Evolutionary conservation across 768 basidiomycete species (phyloP).

Genomic region (Boletus bicolor): DNA sequence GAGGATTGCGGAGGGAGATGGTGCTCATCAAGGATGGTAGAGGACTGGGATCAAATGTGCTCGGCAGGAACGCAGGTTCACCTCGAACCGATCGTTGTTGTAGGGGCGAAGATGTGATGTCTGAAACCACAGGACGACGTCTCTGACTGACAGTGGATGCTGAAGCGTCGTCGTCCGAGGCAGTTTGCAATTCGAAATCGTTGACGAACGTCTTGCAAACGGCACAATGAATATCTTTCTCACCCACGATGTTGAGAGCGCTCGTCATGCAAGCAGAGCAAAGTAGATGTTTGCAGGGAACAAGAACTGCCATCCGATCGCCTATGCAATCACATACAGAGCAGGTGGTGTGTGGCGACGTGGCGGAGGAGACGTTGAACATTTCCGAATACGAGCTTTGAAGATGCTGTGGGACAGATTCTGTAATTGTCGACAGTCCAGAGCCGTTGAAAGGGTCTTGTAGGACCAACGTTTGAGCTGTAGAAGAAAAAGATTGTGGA

Average conservation of each 20-base stretch:
- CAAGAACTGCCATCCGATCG: conserved; percentile 58
- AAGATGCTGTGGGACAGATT: conserved; percentile 26
- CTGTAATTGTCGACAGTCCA: conserved; percentile 32
- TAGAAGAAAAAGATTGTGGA: conserved; percentile 36
- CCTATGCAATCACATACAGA: conserved; percentile 58
- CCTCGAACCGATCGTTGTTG: conserved; percentile 25
- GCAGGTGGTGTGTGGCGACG: conserved; percentile 38
- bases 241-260: conserved; percentile 84
- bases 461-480: conserved; percentile 34
- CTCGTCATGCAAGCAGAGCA: conserved; percentile 83
- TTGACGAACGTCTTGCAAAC: conserved; percentile 69
- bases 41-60: conserved; percentile 22
- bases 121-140: conserved; percentile 7
- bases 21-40: conserved; percentile 34
- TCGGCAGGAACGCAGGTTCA: conserved; percentile 29
- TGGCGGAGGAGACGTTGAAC: conserved; percentile 14
- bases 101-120: conserved; percentile 20
- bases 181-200: conserved; percentile 56
- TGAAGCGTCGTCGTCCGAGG: conserved; percentile 26
- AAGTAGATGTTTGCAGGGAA: conserved; percentile 72
- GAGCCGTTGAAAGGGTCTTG: conserved; percentile 44
- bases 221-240: conserved; percentile 84
- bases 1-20: conserved; percentile 30
- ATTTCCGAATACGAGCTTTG: conserved; percentile 22
- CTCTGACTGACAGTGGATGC: conserved; percentile 14